Conservation (phyloP, 148 eudicot species). For the Polygonum maritimum region DNA sequence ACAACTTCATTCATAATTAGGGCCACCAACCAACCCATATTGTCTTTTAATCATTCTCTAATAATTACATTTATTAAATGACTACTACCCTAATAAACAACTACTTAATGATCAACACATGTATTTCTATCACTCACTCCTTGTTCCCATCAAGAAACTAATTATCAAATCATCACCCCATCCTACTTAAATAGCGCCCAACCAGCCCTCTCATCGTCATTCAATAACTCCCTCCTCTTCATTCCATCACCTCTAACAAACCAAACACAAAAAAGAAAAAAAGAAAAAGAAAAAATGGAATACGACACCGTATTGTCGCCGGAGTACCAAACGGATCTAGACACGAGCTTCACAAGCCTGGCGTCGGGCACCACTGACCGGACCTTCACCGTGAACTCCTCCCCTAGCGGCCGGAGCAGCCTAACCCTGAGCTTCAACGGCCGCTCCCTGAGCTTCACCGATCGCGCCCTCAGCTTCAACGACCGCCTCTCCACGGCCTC, state of each 20-base stretch:
- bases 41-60: neutral
- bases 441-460: neutral
- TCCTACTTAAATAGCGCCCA: neutral
- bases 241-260: neutral
- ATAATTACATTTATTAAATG: neutral
- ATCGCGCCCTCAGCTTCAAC: slow-evolving; percentile 20
- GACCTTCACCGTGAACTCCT: slow-evolving; percentile 1
- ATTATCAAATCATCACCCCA: neutral
- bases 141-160: neutral
- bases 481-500: slow-evolving; percentile 34
- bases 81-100: neutral
- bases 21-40: slow-evolving; percentile 1
- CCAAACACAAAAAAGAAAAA: neutral
- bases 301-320: slow-evolving; percentile 9
- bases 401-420: slow-evolving; percentile 23
- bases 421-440: slow-evolving; percentile 37
- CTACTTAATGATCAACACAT: neutral
- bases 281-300: neutral
- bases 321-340: neutral
- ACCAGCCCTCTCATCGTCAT: neutral
- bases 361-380: slow-evolving; percentile 8
- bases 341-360: slow-evolving; percentile 7
- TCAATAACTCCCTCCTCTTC: neutral
- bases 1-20: neutral
- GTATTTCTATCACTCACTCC: neutral